Evolutionary conservation across 2,329 filamentous ascomycete genomes (phyloP).

Genomic region (Aspergillaceae sp.): DNA sequence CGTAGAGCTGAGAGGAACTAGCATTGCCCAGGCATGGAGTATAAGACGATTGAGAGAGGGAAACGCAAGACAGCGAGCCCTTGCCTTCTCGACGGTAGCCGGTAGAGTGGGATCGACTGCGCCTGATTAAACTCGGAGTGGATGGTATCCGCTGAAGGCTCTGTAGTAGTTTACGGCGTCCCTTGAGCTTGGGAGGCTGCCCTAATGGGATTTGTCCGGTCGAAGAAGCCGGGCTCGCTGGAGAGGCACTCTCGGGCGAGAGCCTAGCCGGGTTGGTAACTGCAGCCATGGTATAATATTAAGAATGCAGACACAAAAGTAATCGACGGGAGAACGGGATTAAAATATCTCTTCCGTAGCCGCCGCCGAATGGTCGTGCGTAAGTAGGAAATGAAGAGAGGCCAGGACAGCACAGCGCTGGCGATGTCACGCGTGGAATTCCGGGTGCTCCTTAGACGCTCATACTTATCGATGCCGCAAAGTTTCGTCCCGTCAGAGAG

Average conservation of each 20-base stretch:
- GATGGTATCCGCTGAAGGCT: slow-evolving; percentile 75
- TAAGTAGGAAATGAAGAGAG: neutral
- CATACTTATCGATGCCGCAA: slow-evolving; percentile 7
- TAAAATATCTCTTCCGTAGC: neutral
- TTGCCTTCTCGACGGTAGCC: slow-evolving; percentile 57
- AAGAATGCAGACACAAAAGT: neutral
- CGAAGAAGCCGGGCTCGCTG: slow-evolving; percentile 26
- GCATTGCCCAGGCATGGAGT: slow-evolving; percentile 47
- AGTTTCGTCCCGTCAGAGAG: neutral
- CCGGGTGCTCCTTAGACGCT: slow-evolving; percentile 8
- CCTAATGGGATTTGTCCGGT: slow-evolving; percentile 31
- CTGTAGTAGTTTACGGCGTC: slow-evolving; percentile 61
- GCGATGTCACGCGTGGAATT: slow-evolving; percentile 7
- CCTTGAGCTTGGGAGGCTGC: slow-evolving; percentile 52
- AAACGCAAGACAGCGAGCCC: slow-evolving; percentile 58
- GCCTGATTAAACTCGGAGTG: slow-evolving; percentile 59
- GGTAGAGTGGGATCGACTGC: slow-evolving; percentile 56
- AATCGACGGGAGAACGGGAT: neutral
- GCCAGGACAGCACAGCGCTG: neutral
- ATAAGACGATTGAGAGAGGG: slow-evolving; percentile 48
- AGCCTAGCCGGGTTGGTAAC: slow-evolving; percentile 21
- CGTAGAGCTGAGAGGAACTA: slow-evolving; percentile 49
- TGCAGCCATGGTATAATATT: slow-evolving; percentile 20
- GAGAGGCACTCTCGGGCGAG: slow-evolving; percentile 25
- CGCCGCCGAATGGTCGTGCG: no score